Evolutionary conservation across 2,329 filamentous ascomycete species (phyloP), one percentile per base, ranked within the genome.

Genomic region (Cercospora nicotianae): DNA sequence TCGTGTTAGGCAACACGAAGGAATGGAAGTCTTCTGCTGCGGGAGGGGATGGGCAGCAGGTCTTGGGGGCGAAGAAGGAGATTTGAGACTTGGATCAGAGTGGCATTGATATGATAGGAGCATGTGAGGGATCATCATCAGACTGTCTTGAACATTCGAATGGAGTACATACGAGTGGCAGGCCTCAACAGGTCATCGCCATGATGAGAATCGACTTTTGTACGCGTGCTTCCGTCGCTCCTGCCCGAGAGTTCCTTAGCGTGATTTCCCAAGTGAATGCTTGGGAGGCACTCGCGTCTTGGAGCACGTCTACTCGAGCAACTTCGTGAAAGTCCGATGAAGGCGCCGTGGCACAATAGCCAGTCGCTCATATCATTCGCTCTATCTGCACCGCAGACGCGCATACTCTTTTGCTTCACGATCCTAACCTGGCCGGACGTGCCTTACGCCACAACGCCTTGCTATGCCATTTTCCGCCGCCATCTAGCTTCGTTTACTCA

Each of bases 401-500:
- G 9, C 48, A 26, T 13, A 5, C 23, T 30, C 12, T 30, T 16
- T 55, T 28, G 48, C 48, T 55, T 55, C 48, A 55, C 31, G 48
- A 48, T 33, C 51, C 13, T 63, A 26, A 33, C 16, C 42, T 53
- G 48, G 39, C 53, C 31, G 23, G 45, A 65, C 57, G 58, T 61
- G 59, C 63, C 55, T 60, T 61, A 55, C 70, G 68, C 69, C 31
- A 68, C 18, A 69, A 84, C 82, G 33, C 79, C 78, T 64, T 79
- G 76, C 73, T 85, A 85, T 26, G 3, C 83, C 83, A 64, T 69
- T 55, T 63, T 62, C 57, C 64, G 59, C 53, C 42, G 28, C 64
- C 66, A 58, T 68, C 58, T 63, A 68, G 63, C 63, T 48, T 60
- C 69, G 53, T 60, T 71, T 36, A 20, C 66, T 71, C 64, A 66